Percentiles rank a stretch among this genome's conserved stretches.
These are phyloP conservation scores for Plasmodium billcollinsi DNA, from an alignment of 169 alveolate genomes.

Conservation along the genomic window DNA sequence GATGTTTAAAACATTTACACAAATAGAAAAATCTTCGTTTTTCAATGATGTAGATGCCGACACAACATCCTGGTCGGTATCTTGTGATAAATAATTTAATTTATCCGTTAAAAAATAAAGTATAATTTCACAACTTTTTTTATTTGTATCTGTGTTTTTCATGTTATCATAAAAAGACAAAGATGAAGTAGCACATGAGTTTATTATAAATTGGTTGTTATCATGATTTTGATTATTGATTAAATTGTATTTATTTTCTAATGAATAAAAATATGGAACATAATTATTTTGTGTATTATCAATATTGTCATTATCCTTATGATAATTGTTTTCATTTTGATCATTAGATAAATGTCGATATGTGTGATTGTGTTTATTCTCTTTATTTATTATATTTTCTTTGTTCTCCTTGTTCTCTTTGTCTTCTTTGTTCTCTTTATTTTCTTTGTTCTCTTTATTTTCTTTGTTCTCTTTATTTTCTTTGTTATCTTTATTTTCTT, in stretches of 20 bases:
- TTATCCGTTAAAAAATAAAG: conserved; percentile 28
- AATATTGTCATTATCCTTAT: not conserved
- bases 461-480: too few relatives aligned
- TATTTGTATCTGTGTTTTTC: conserved; percentile 63
- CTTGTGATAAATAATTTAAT: conserved; percentile 22
- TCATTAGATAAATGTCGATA: too few relatives aligned
- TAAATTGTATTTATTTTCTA: conserved; percentile 33
- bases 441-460: too few relatives aligned
- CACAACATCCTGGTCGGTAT: conserved; percentile 58
- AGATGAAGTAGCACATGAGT: conserved; percentile 43
- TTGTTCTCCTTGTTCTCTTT: too few relatives aligned
- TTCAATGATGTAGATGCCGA: conserved; percentile 50
- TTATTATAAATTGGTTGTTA: conserved; percentile 35
- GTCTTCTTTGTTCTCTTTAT: too few relatives aligned
- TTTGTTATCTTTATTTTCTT: too few relatives aligned
- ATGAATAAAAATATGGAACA: conserved; percentile 28
- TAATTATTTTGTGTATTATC: conserved; percentile 2
- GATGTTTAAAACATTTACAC: conserved; percentile 37
- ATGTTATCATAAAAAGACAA: conserved; percentile 59
- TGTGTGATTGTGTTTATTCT: too few relatives aligned
- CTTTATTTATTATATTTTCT: too few relatives aligned
- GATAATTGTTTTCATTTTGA: too few relatives aligned
- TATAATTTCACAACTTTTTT: conserved; percentile 55
- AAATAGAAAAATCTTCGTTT: conserved; percentile 49
- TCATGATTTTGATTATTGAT: not conserved